These are phyloP conservation scores for Dissophora ornata DNA, from an alignment of 192 early-diverging fungal genomes.

Conservation along the genomic window DNA sequence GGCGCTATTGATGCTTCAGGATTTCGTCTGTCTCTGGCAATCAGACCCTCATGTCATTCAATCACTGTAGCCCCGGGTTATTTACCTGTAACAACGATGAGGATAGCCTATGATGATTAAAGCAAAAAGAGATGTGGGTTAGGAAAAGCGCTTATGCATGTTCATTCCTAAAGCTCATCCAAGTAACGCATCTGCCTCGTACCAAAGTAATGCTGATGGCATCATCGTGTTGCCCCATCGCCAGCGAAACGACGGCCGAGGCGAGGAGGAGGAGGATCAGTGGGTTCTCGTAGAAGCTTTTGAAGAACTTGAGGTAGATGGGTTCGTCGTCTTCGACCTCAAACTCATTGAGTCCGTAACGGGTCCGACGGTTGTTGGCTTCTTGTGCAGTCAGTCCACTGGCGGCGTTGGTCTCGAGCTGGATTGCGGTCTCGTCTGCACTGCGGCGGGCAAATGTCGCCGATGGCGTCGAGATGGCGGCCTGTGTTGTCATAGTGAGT, in stretches of 20 bases:
- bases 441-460: constrained; percentile 63
- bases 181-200: too few species aligned
- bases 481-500: constrained; percentile 43
- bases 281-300: constrained; percentile 85
- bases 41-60: background rate
- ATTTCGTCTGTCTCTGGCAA: background rate
- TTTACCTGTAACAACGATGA: constrained; percentile 60
- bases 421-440: constrained; percentile 55
- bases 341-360: constrained; percentile 77
- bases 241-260: constrained; percentile 75
- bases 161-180: too few species aligned
- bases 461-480: constrained; percentile 57
- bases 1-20: background rate
- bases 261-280: constrained; percentile 82
- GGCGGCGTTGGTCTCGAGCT: constrained; percentile 56
- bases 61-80: background rate
- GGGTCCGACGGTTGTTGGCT: constrained; percentile 50
- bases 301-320: constrained; percentile 77
- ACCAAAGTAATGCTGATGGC: constrained; percentile 88
- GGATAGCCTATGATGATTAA: constrained; percentile 42
- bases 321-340: constrained; percentile 74
- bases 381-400: constrained; percentile 59
- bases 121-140: background rate
- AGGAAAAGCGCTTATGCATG: background rate
- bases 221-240: constrained; percentile 84